A percentile compares a stretch with the other conserved stretches of the same genome.
Conservation (phyloP, 1,284 basidiomycete genomes). For the Sanguinoderma infundibulare region DNA sequence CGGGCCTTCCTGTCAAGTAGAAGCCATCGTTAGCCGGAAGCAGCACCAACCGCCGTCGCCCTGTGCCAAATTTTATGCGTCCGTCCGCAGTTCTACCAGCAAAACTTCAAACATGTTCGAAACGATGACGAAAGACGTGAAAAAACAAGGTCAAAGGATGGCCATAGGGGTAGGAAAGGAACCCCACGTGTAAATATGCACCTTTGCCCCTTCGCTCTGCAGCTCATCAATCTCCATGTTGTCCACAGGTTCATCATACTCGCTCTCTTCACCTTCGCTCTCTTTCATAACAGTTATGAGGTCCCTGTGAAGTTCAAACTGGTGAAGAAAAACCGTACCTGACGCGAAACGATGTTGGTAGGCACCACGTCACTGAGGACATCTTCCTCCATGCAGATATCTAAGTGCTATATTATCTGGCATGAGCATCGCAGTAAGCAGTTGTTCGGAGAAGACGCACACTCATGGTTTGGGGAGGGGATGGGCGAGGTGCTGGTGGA, state of each 20-base stretch:
- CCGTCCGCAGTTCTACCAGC: neutral
- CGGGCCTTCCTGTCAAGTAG: conserved; percentile 28
- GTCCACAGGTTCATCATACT: conserved; percentile 47
- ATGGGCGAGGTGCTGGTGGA: conserved; percentile 17
- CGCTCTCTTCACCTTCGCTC: conserved; percentile 74
- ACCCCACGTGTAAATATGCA: conserved; percentile 25
- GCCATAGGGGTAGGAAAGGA: neutral
- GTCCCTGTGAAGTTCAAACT: neutral
- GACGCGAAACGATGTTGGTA: conserved; percentile 82
- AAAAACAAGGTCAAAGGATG: neutral
- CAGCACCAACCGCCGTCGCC: conserved; percentile 4
- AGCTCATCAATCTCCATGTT: conserved; percentile 66
- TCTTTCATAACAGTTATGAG: conserved; percentile 43
- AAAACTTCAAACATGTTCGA: neutral
- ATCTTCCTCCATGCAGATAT: conserved; percentile 62
- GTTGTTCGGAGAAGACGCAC: conserved; percentile 4
- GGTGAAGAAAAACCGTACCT: conserved; percentile 47
- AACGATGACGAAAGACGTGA: neutral
- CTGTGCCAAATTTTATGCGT: conserved; percentile 15
- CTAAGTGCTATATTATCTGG: conserved; percentile 13
- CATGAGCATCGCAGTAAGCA: neutral
- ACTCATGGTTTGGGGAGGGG: conserved; percentile 7
- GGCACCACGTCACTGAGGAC: conserved; percentile 82
- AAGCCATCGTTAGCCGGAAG: neutral
- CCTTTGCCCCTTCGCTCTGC: conserved; percentile 59